These are phyloP conservation scores for Apiospora kogelbergensis DNA, from an alignment of 2,329 filamentous ascomycete species.

Conservation along the genomic window DNA sequence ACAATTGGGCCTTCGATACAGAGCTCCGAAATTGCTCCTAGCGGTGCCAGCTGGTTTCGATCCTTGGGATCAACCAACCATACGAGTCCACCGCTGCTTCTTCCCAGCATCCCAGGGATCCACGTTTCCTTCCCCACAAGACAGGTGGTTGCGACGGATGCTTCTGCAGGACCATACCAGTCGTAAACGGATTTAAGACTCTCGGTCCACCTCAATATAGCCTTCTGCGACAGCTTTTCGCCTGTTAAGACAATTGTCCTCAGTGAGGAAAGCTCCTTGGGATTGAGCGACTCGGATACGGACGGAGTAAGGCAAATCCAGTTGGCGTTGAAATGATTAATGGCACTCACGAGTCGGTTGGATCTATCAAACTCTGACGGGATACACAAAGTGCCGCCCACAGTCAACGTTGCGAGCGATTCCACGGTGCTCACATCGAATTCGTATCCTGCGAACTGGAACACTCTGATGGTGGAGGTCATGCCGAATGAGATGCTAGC, in stretches of 20 bases:
- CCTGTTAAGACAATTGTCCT: background rate
- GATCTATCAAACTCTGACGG: background rate
- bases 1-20: slow-evolving; percentile 1
- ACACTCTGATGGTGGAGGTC: background rate
- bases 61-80: slow-evolving; percentile 2
- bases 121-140: background rate
- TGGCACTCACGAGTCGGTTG: background rate
- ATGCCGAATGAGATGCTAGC: background rate
- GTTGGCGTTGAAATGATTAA: background rate
- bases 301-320: background rate
- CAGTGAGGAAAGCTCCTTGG: background rate
- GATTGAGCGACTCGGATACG: background rate
- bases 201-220: background rate
- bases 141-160: background rate
- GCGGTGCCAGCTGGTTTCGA: background rate
- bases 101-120: background rate
- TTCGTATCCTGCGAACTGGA: background rate
- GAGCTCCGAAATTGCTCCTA: background rate
- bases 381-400: background rate
- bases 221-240: background rate
- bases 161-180: background rate
- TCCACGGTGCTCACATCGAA: background rate
- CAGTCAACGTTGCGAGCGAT: background rate
- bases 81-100: background rate
- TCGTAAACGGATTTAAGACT: background rate